Base-by-base conservation (phyloP, 345 rosid genomes). In the Acer saccharum region DNA sequence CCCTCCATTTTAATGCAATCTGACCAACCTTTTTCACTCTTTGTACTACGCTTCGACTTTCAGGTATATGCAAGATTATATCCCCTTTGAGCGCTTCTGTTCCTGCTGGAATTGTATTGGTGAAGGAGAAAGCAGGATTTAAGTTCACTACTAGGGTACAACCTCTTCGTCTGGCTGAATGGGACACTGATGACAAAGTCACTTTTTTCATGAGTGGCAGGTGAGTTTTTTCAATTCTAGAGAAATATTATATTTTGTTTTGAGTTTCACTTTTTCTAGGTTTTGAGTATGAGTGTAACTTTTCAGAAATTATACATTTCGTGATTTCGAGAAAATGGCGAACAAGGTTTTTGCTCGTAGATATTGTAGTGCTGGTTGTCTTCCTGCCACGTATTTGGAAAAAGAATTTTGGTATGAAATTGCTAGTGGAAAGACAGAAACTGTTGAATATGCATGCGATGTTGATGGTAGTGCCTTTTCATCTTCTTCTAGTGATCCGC, bases 381-480 rank as follows among this genome's bases (percentile, higher is more conserved):
- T 97, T 83, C 98, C 99, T 74, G 89, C 90, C 74, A 68, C 94
- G 35, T 94, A 86, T 93, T 44, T 94, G 99, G 99, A 97, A 88
- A 93, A 97, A 89, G 97, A 97, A 83, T 97, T 97, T 88, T 97
- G 99, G 99, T 83, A 92, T 81, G 98, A 97, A 89, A 94, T 97
- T 84, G 89, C 93, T 16, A 84, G 88, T 85, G 99, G 99, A 83
- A 97, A 90, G 93, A 92, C 91, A 70, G 99, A 97, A 86, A 82
- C 91, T 71, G 99, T 97, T 85, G 99, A 97, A 87, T 97, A 97
- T 91, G 99, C 99, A 58, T 97, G 99, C 76, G 98, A 97, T 87
- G 99, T 97, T 86, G 99, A 97, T 80, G 99, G 99, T 75, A 94
- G 94, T 80, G 99, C 99, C 79, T 97, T 97, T 85, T 97, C 99